Evolutionary conservation across 1,284 basidiomycete species (phyloP), one percentile per base, ranked within the genome.

Genomic region (Puccinia polysora): DNA sequence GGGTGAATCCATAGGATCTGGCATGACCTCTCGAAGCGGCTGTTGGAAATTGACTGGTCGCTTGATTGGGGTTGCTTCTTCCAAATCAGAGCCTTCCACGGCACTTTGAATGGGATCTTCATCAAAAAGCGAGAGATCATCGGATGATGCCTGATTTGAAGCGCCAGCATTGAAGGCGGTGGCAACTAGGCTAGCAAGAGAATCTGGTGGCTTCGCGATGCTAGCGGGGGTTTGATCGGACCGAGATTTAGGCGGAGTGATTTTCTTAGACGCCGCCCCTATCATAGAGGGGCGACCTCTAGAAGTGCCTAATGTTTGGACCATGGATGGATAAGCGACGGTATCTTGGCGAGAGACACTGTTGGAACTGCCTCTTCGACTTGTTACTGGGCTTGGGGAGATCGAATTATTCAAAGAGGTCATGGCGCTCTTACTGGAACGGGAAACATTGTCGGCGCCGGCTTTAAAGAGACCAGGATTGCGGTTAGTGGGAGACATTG

Each of bases 71-170:
- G 68, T 60, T 60, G 25, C 58, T 30, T 52, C 68, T 20, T 70
- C 67, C 32, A 70, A 43, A 15, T 60, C 45, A 2, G 38, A 30
- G 32, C 30, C 43, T 50, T 70, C 65, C 14, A 25, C 55, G 28
- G 36, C 40, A 4, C 23, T 53, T 47, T 56, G 38, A 36, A 70
- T 36, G 30, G 68, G 68, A 28, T 60, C 56, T 62, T 70, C 68
- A 36, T 70, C 68, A 10, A 70, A 60, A n/a, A 70, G 58, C 30
- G 68, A 70, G 23, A 58, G 43, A 23, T 56, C 30, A 28, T 56
- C 40, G 15, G 65, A 69, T 12, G 32, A 45, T 28, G 53, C 65
- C 32, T 59, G 65, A 58, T 56, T 56, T n/a, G n/a, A 45, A 14
- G 36, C n/a, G n/a, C 55, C 40, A 38, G 36, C 40, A 18, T 34